Base-by-base conservation (phyloP, 257 asterid genomes). In the Linaria vulgaris region DNA sequence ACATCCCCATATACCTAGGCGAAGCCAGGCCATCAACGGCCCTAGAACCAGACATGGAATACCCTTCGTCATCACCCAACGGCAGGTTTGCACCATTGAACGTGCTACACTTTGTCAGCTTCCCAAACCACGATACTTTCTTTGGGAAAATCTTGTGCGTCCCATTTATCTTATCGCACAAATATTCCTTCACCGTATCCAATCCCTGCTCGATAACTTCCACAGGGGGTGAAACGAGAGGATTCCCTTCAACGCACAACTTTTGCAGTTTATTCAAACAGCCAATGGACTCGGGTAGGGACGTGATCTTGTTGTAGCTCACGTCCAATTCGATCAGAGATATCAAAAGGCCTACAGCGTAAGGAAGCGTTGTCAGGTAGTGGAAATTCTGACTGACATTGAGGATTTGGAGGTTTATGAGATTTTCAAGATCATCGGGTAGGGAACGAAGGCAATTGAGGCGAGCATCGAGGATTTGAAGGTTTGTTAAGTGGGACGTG, bases 341-440 rank as follows among this genome's bases (percentile, higher is more conserved):
- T 30, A 84, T 82, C 30, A 91, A 88, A 0, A 91, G 91, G 39
- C 98, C 98, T 3, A 91, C 34, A 21, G 98, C 83, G 82, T 84
- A 86, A 0, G 98, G 98, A 7, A 91, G 79, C 9, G 70, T 34
- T 1, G 76, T 34, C 2, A 91, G 78, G 85, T 72, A 79, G 4
- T 91, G 98, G 71, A 91, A 91, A 15, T 91, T 91, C 60, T 91
- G 98, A 75, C 98, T 91, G 0, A 91, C 71, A 46, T 86, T 88
- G 5, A 91, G 90, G 75, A 78, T 67, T 41, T 84, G 64, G 12
- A 91, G 96, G 75, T 85, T 88, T 52, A 84, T 75, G 12, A 91
- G 82, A 59, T 88, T 88, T 34, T 91, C 98, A 1, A 91, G 88
- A 67, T 91, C 98, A 8, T 83, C 85, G 0, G 98, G 98, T 38